Conservation (phyloP, 2,329 filamentous ascomycete genomes). For the Zasmidium angulare region DNA sequence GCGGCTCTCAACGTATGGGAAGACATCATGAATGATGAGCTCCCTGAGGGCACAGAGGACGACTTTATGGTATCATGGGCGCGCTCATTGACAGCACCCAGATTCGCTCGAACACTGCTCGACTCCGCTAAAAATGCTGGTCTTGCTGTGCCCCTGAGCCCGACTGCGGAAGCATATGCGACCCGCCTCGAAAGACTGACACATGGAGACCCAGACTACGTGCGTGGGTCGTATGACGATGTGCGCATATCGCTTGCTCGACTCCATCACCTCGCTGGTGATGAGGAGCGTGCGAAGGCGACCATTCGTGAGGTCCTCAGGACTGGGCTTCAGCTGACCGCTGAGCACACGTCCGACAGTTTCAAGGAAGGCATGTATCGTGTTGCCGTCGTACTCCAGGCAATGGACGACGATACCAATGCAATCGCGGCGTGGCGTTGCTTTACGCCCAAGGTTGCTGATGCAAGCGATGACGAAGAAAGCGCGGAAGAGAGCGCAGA, state of each 20-base stretch:
- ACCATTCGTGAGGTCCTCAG: neutral
- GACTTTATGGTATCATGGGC: neutral
- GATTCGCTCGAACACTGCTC: neutral
- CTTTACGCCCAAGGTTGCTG: neutral
- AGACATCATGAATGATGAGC: neutral
- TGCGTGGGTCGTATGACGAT: neutral
- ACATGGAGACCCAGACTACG: neutral
- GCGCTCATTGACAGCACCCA: neutral
- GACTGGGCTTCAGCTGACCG: neutral
- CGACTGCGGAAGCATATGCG: neutral
- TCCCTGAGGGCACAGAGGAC: neutral
- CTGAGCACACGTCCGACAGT: neutral
- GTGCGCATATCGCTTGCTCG: neutral
- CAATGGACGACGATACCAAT: constrained; percentile 2
- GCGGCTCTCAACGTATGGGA: neutral
- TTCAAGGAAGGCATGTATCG: neutral
- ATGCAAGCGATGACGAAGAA: neutral
- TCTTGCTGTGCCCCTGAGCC: neutral
- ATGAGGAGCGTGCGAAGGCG: neutral
- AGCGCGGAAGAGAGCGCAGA: neutral
- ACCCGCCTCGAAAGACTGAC: neutral
- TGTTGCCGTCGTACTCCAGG: neutral
- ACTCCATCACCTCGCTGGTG: neutral
- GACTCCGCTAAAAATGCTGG: neutral
- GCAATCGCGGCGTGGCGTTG: neutral